Evolutionary conservation across 345 rosid genomes (phyloP).

Genomic region (Syzygium grande): DNA sequence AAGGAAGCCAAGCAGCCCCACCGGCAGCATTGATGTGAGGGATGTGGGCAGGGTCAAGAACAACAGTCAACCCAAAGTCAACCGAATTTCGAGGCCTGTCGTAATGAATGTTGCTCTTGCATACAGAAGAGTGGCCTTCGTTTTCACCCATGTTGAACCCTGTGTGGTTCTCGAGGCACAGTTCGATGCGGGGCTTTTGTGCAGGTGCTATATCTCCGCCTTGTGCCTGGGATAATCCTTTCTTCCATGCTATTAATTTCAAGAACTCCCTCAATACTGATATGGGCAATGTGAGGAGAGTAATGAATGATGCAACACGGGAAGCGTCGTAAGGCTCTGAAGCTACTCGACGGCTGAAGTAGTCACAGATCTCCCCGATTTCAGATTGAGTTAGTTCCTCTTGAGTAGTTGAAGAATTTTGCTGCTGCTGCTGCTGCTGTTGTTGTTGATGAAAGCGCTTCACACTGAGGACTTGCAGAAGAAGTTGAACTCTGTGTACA

Average conservation of each 20-base stretch:
- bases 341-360: constrained; percentile 96
- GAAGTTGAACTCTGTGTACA: constrained; percentile 97
- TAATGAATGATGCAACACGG: constrained; percentile 96
- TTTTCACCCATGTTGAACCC: constrained; percentile 32
- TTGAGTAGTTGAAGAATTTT: constrained; percentile 53
- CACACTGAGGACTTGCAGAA: constrained; percentile 95
- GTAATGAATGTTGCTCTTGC: constrained; percentile 84
- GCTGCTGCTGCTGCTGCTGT: constrained; percentile 83
- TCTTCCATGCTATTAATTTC: constrained; percentile 96
- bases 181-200: constrained; percentile 86
- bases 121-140: constrained; percentile 35
- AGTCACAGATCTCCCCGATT: constrained; percentile 91
- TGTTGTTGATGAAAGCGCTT: constrained; percentile 92
- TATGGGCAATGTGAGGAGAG: constrained; percentile 95
- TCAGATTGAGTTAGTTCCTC: constrained; percentile 86
- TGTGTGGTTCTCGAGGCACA: constrained; percentile 86
- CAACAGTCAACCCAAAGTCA: constrained; percentile 83
- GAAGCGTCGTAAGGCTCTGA: constrained; percentile 99
- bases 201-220: constrained; percentile 78
- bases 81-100: constrained; percentile 77
- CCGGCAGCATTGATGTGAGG: constrained; percentile 87
- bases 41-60: constrained; percentile 88
- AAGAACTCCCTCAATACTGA: constrained; percentile 87
- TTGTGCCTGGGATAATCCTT: constrained; percentile 73
- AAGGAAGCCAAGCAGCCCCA: constrained; percentile 98